Base-by-base conservation (phyloP, 805 yeast genomes). In the Ogataea populi-albae region DNA sequence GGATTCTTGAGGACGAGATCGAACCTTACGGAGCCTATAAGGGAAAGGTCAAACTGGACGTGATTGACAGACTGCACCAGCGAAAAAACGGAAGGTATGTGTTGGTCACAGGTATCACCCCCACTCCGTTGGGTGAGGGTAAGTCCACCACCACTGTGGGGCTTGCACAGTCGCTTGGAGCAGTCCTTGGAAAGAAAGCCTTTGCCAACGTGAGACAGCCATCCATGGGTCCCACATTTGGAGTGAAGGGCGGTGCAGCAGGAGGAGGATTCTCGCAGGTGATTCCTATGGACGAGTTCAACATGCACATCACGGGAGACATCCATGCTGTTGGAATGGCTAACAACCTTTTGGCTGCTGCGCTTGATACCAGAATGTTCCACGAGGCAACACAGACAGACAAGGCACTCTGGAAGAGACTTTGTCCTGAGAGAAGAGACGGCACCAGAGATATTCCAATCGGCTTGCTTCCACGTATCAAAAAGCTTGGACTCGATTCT, bases 241-340 rank as follows among this genome's bases (percentile, higher is more conserved):
- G 98, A 62, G 88, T 91, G 53, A 91, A 91, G 68, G 98, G 98
- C 56, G 98, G 98, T 63, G 98, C 98, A 39, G 98, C 98, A 14
- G 98, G 98, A 52, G 98, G 98, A 59, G 98, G 98, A 31, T 91
- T 88, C 64, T 76, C 98, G 2, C 98, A 91, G 66, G 98, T 91
- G 30, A 89, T 91, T 52, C 98, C 98, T 34, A 91, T 91, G 97
- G 98, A 91, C 64, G 97, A 91, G 66, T 91, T 91, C 72, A 91
- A 93, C 69, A 78, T 93, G 86, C 98, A 91, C 61, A 72, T 91
- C 49, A 91, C 98, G 33, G 98, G 98, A 59, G 98, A 91, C 61
- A 91, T 91, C 49, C 98, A 91, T 64, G 98, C 98, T 30, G 88
- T 91, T 42, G 79, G 88, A 33, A 88, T 88, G 41, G 98, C 98